Evolutionary conservation across 352 stramenopile genomes (phyloP), one percentile per base, ranked within the genome.

Genomic region (Phytophthora tubulina): DNA sequence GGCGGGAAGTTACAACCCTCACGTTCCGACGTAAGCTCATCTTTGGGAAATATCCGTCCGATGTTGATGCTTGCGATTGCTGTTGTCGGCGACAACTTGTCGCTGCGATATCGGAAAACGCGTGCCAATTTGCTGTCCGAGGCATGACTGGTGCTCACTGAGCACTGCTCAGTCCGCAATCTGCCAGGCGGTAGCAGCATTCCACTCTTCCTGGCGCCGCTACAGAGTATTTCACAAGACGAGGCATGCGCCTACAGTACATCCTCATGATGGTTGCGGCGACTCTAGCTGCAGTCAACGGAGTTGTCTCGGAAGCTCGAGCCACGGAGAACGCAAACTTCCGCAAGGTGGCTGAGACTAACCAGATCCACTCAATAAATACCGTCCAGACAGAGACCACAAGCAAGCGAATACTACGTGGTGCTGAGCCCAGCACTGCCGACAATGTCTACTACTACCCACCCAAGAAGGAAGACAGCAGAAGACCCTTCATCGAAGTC

Each of bases 221-320:
- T n/a, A n/a, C n/a, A n/a, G n/a, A n/a, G n/a, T n/a, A n/a, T n/a
- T n/a, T n/a, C n/a, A n/a, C n/a, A n/a, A n/a, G n/a, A n/a, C n/a
- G n/a, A n/a, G n/a, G n/a, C 21, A 70, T 70, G 63, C 51, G 41
- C 5, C 45, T 71, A 7, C 54, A 53, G n/a, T 60, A 46, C 42
- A 35, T 67, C 13, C 33, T 72, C n/a, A 44, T 62, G 32, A 8
- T 67, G 15, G 41, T 46, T 48, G 42, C 35, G 5, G 33, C 49
- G 15, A 50, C 27, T 51, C 31, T 62, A 27, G 21, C 21, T 27
- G 21, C 21, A 27, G 21, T 27, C 21, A 27, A 27, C 21, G 51
- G 51, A 0, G 32, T 4, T 15, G 51, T 57, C 33, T 57, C 33
- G 21, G 51, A n/a, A 57, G 9, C 21, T 32, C 6, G 21, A 51